Percentiles rank a stretch among this genome's conserved stretches.
These are phyloP conservation scores for Diutina catenulata DNA, from an alignment of 1,139 yeast species.

Conservation along the genomic window DNA sequence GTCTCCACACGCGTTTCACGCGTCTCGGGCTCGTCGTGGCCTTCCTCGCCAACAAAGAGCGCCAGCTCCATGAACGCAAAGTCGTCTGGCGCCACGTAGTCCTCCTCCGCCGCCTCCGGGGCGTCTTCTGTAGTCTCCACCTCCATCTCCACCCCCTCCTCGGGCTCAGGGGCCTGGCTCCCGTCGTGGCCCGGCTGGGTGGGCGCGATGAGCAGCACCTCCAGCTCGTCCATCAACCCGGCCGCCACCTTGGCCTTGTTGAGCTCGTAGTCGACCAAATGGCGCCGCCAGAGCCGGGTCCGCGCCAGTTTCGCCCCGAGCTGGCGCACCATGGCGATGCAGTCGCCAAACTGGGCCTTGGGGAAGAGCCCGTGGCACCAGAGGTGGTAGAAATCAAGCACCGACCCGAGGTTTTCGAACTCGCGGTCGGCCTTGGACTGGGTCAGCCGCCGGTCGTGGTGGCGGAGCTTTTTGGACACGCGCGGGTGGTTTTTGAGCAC, in stretches of 20 bases:
- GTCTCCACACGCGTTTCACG: background rate
- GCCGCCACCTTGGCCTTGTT: conserved; percentile 20
- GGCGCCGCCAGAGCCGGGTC: conserved; percentile 24
- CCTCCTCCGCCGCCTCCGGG: background rate
- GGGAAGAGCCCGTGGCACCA: conserved; percentile 84
- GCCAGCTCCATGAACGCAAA: conserved; percentile 4
- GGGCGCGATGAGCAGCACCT: conserved; percentile 4
- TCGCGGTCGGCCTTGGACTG: conserved; percentile 25
- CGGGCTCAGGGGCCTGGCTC: background rate
- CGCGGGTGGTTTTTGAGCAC: conserved; percentile 28
- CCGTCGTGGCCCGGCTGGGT: background rate
- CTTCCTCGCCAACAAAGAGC: background rate
- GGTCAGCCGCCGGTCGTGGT: conserved; percentile 19
- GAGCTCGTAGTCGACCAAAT: conserved; percentile 24
- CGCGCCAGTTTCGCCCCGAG: conserved; percentile 18
- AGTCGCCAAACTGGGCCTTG: conserved; percentile 64
- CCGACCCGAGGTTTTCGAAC: conserved; percentile 26
- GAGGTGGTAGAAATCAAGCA: conserved; percentile 60
- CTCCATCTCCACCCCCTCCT: background rate
- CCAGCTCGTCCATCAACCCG: conserved; percentile 20
- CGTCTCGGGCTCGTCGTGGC: background rate
- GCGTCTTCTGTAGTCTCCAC: background rate
- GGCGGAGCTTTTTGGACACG: conserved; percentile 17
- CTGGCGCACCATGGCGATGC: conserved; percentile 23
- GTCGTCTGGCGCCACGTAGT: background rate